Conservation (phyloP, 2,329 filamentous ascomycete genomes). For the Aureobasidium pullulans region DNA sequence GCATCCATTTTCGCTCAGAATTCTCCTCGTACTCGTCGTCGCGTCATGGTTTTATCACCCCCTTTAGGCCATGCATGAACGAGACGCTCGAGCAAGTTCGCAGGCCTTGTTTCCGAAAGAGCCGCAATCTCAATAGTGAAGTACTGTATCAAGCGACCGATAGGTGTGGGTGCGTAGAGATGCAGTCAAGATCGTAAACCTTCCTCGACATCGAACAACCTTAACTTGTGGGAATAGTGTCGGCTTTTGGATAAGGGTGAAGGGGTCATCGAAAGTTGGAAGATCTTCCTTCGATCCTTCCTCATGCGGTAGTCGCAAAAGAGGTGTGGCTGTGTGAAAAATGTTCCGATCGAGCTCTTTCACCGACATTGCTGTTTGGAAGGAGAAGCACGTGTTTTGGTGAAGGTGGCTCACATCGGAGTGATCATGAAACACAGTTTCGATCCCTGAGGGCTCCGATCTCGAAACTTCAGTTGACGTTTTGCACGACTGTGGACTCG, state of each 20-base stretch:
- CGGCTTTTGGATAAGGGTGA: neutral
- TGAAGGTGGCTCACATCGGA: neutral
- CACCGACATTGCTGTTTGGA: neutral
- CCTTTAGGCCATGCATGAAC: neutral
- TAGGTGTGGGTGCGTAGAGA: neutral
- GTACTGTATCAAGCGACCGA: neutral
- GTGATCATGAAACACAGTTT: neutral
- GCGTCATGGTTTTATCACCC: neutral
- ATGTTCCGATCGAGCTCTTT: neutral
- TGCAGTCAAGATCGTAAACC: neutral
- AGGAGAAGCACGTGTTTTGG: neutral
- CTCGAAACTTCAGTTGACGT: neutral
- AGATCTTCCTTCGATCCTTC: neutral
- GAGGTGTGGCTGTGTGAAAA: slow-evolving; percentile 4
- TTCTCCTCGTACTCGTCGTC: neutral
- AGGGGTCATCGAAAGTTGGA: neutral
- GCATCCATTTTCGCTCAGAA: neutral
- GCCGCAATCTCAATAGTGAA: neutral
- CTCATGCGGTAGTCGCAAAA: neutral
- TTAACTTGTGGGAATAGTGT: neutral
- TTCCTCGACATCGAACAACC: neutral
- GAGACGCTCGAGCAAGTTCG: neutral
- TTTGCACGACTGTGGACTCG: neutral
- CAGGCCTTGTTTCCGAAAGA: neutral
- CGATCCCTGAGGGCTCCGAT: neutral